A percentile compares a stretch with the other conserved stretches of the same genome.
phyloP scores from a whole-genome alignment of 2,329 filamentous ascomycete genomes.

The Cordyceps fumosorosea region DNA sequence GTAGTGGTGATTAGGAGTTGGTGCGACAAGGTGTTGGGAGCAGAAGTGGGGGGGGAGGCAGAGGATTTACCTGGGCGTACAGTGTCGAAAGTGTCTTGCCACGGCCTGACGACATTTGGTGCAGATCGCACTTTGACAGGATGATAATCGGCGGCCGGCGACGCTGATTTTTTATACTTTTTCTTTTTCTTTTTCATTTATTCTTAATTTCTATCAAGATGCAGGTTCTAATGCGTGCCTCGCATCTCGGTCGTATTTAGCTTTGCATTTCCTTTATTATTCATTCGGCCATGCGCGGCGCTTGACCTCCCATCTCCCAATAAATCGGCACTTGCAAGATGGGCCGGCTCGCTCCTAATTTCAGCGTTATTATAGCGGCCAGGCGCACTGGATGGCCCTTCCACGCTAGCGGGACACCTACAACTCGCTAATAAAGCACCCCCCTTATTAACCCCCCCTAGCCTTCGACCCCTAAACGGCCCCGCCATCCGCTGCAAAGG shows the following conservation, averaged over 20 bases:
- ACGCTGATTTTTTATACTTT: not conserved
- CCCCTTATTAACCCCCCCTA: not conserved
- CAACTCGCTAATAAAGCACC: not conserved
- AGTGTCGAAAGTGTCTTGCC: not conserved
- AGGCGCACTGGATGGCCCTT: not conserved
- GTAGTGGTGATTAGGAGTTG: no score
- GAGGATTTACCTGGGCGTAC: not conserved
- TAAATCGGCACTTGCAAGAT: not conserved
- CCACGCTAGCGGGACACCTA: not conserved
- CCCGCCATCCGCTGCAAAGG: not conserved
- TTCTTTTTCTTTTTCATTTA: not conserved
- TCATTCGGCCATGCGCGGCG: not conserved
- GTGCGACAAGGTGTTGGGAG: not conserved
- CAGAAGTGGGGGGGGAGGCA: not conserved
- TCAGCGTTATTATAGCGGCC: no score
- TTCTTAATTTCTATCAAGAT: not conserved
- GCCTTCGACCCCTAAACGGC: not conserved
- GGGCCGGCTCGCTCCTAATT: not conserved
- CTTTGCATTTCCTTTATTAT: not conserved
- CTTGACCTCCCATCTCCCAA: not conserved
- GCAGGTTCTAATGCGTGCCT: not conserved
- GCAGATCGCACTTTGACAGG: not conserved
- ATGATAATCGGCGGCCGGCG: not conserved
- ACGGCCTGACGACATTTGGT: conserved; percentile 10
- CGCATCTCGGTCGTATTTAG: not conserved